These are phyloP conservation scores for Scenedesmus sp. DNA, from an alignment of 163 green algal genomes.

Conservation along the genomic window DNA sequence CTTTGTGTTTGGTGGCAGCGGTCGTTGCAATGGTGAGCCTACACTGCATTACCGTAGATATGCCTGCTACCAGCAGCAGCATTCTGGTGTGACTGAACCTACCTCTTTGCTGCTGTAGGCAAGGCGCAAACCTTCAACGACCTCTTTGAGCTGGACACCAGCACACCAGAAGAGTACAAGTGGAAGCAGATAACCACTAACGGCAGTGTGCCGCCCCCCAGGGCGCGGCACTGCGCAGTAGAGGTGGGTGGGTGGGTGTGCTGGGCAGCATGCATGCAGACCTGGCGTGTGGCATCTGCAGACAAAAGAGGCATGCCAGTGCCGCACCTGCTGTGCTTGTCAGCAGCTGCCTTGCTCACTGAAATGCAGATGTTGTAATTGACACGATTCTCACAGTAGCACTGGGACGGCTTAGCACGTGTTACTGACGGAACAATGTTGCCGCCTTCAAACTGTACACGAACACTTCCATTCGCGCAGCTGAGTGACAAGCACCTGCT, in stretches of 20 bases:
- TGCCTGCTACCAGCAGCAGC: background rate
- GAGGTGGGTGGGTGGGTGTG: conserved; percentile 59
- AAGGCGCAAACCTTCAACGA: conserved; percentile 84
- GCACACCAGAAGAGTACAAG: conserved; percentile 63
- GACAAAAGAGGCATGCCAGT: background rate
- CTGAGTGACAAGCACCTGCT: conserved; percentile 81
- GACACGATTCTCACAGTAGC: background rate
- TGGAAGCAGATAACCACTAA: conserved; percentile 69
- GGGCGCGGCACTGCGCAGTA: conserved; percentile 79
- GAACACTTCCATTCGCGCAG: conserved; percentile 48
- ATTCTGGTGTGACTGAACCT: background rate
- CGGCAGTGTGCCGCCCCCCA: conserved; percentile 63
- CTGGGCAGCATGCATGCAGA: background rate
- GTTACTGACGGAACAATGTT: background rate
- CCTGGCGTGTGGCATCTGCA: background rate
- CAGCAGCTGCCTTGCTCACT: background rate
- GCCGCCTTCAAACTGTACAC: background rate
- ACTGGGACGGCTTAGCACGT: background rate
- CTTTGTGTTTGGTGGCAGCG: conserved; percentile 86
- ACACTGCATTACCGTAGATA: background rate
- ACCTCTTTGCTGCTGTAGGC: conserved; percentile 58
- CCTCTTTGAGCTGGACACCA: conserved; percentile 80
- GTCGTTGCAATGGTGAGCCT: conserved; percentile 74
- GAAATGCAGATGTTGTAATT: no score
- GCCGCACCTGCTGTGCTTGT: background rate